phyloP scores from a whole-genome alignment of 352 stramenopile genomes.

The Pythium sukuiense region DNA sequence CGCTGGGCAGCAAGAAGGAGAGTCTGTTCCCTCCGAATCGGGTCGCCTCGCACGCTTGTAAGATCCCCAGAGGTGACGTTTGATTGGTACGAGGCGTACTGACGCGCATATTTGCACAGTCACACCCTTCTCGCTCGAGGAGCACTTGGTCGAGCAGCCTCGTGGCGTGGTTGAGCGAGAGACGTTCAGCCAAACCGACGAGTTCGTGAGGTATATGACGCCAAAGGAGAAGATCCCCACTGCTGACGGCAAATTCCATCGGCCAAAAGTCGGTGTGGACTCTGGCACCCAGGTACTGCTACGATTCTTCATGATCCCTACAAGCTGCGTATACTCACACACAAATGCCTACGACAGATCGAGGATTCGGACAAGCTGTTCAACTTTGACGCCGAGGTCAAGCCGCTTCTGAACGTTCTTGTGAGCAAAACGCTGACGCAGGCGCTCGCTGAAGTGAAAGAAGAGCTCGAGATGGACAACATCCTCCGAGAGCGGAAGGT shows the following conservation, averaged over 20 bases:
- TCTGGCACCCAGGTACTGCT: slow-evolving; percentile 57
- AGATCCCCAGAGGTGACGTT: background rate
- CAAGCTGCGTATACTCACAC: background rate
- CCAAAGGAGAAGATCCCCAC: slow-evolving; percentile 36
- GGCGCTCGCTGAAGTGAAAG: slow-evolving; percentile 69
- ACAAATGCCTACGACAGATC: slow-evolving; percentile 41
- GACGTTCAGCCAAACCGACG: slow-evolving; percentile 67
- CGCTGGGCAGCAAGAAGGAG: slow-evolving; percentile 25
- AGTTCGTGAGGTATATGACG: slow-evolving; percentile 42
- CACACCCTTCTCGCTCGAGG: slow-evolving; percentile 54
- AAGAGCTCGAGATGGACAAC: slow-evolving; percentile 66
- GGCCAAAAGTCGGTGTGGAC: slow-evolving; percentile 75
- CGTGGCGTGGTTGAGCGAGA: slow-evolving; percentile 37
- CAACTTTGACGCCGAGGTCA: slow-evolving; percentile 80
- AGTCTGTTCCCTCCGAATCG: slow-evolving; percentile 39
- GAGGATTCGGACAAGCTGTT: slow-evolving; percentile 71
- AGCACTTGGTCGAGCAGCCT: slow-evolving; percentile 65
- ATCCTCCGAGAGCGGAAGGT: slow-evolving; percentile 41
- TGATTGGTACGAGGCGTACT: too few species aligned
- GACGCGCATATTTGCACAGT: slow-evolving; percentile 25
- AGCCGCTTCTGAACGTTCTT: slow-evolving; percentile 70
- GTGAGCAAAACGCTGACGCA: slow-evolving; percentile 85
- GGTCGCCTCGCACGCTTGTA: slow-evolving; percentile 41
- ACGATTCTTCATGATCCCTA: background rate
- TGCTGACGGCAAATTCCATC: slow-evolving; percentile 52